Evolutionary conservation across 1,284 basidiomycete genomes (phyloP).

Genomic region (Austroboletus niveus): DNA sequence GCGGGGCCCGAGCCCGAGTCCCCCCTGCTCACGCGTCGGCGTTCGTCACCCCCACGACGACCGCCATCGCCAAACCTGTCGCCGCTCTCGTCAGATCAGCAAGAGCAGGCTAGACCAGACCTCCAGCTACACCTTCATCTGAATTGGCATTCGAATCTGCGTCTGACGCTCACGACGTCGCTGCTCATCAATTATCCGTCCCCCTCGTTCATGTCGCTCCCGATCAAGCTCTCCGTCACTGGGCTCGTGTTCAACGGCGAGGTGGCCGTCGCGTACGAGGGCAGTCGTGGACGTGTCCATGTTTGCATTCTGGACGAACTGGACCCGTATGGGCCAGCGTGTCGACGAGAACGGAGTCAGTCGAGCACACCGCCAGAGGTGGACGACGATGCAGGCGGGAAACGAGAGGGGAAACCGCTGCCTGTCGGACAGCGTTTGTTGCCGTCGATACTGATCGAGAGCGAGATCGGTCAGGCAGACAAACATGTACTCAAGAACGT

Average conservation of each 20-base stretch:
- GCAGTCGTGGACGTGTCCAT: slow-evolving; percentile 77
- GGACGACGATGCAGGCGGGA: slow-evolving; percentile 39
- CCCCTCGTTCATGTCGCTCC: slow-evolving; percentile 92
- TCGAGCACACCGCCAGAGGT: slow-evolving; percentile 40
- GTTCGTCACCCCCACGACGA: too few relatives aligned
- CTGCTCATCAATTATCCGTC: slow-evolving; percentile 96
- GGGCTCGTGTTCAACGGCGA: slow-evolving; percentile 87
- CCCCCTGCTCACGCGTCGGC: too few relatives aligned
- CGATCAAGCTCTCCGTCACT: slow-evolving; percentile 88
- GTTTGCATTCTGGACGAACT: slow-evolving; percentile 85
- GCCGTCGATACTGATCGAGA: slow-evolving; percentile 93
- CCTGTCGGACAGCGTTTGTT: slow-evolving; percentile 83
- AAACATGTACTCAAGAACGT: slow-evolving; percentile 97
- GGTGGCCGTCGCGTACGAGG: slow-evolving; percentile 89
- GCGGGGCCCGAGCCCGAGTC: too few relatives aligned
- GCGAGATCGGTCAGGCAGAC: slow-evolving; percentile 93
- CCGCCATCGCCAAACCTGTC: neutral
- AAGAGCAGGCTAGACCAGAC: slow-evolving; percentile 50
- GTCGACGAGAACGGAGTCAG: slow-evolving; percentile 37
- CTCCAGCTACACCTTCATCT: slow-evolving; percentile 75
- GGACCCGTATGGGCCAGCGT: slow-evolving; percentile 74
- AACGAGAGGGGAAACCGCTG: slow-evolving; percentile 54
- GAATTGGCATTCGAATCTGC: slow-evolving; percentile 75
- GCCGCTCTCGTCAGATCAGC: neutral
- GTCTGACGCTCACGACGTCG: slow-evolving; percentile 85